Conservation (phyloP, 768 basidiomycete species). For the Phaeolepiota aurea region DNA sequence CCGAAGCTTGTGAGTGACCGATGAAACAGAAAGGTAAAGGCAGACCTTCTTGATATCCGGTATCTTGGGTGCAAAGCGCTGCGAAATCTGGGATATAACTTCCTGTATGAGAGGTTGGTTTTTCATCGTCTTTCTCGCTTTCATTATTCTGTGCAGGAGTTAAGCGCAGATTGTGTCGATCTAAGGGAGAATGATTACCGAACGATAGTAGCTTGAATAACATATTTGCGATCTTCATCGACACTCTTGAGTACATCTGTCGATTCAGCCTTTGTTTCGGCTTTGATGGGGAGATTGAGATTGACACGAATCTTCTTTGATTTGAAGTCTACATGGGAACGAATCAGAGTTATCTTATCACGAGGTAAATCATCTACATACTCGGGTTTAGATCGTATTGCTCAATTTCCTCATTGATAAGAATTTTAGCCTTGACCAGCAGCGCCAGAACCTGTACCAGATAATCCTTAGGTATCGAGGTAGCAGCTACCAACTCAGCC, state of each 20-base stretch:
- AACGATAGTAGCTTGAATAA: conserved; percentile 92
- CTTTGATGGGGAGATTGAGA: conserved; percentile 87
- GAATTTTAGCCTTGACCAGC: conserved; percentile 83
- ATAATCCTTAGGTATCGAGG: conserved; percentile 75
- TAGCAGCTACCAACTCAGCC: conserved; percentile 72
- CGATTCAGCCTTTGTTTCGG: conserved; percentile 88
- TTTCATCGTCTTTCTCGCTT: conserved; percentile 92
- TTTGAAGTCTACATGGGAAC: conserved; percentile 44
- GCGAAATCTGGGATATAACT: conserved; percentile 82
- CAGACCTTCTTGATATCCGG: conserved; percentile 92
- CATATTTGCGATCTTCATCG: conserved; percentile 94
- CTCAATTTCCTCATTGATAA: conserved; percentile 82
- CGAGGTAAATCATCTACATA: conserved; percentile 13
- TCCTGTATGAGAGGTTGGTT: conserved; percentile 86
- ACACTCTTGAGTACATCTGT: conserved; percentile 88
- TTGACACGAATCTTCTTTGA: conserved; percentile 92
- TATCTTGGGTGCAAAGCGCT: conserved; percentile 87
- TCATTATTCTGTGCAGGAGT: conserved; percentile 66
- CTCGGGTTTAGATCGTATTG: conserved; percentile 89
- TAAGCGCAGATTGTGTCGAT: conserved; percentile 2
- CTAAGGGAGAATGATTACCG: conserved; percentile 32
- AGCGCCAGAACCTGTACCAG: conserved; percentile 62
- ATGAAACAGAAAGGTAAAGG: conserved; percentile 1
- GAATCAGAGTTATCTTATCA: neutral
- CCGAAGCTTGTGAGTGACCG: conserved; percentile 1